These are phyloP conservation scores for Syzygium syzygioides DNA, from an alignment of 441 rosid species.

Conservation along the genomic window DNA sequence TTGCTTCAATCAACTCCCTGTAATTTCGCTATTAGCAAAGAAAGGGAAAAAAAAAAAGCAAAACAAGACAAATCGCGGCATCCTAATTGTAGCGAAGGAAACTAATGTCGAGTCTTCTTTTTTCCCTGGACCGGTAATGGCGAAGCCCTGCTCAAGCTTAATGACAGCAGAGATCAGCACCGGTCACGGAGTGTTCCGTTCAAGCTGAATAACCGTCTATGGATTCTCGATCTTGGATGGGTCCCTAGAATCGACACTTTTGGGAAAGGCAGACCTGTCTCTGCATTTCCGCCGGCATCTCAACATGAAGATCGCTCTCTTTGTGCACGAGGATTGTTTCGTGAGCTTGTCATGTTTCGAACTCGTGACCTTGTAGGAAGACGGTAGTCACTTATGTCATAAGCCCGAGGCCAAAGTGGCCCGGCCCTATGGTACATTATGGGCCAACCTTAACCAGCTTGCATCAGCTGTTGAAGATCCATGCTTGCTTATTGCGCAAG, in stretches of 20 bases:
- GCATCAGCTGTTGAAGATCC: background rate
- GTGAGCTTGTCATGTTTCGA: background rate
- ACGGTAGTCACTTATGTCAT: accelerated
- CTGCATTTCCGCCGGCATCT: background rate
- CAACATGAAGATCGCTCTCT: background rate
- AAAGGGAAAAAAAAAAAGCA: too few relatives aligned
- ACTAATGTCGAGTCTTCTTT: background rate
- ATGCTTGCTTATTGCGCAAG: background rate
- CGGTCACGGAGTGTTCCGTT: accelerated
- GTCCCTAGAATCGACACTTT: background rate
- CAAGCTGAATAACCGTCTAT: accelerated
- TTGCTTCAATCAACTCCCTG: background rate
- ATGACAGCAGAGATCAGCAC: accelerated
- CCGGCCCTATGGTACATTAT: background rate
- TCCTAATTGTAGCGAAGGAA: background rate
- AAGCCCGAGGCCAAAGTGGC: background rate
- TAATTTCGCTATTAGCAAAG: background rate
- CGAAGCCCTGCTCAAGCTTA: background rate
- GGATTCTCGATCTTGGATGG: background rate
- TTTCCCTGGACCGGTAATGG: too few relatives aligned
- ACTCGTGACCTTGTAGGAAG: background rate
- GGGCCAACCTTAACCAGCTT: background rate
- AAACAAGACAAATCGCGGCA: background rate
- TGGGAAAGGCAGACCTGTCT: background rate
- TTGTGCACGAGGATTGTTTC: background rate